These are phyloP conservation scores for Paecilomyces variotii DNA, from an alignment of 2,329 filamentous ascomycete species.

Conservation along the genomic window DNA sequence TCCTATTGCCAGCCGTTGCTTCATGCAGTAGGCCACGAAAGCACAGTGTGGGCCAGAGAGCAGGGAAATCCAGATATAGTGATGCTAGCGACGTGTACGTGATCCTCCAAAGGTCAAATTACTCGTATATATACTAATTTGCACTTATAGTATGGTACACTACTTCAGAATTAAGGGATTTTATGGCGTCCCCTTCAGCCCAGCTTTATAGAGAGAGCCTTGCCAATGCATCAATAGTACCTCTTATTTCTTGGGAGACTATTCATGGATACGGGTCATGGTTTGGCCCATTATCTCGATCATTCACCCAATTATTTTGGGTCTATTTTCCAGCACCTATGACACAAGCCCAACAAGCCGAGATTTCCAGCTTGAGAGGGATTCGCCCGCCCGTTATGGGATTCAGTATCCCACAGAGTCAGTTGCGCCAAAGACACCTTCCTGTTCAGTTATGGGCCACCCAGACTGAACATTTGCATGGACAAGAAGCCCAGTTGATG, in stretches of 20 bases:
- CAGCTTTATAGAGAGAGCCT: not conserved
- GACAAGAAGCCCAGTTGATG: conserved; percentile 5
- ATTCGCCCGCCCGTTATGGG: not conserved
- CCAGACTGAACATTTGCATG: conserved; percentile 1
- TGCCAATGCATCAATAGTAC: not conserved
- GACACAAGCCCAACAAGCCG: conserved; percentile 1
- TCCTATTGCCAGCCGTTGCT: not conserved
- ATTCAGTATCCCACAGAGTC: not conserved
- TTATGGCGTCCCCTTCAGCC: not conserved
- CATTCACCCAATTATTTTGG: conserved; percentile 5
- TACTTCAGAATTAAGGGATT: not conserved
- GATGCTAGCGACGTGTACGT: not conserved
- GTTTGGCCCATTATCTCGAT: not conserved
- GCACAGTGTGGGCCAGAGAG: not conserved
- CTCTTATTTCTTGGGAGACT: not conserved
- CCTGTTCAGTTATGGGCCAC: conserved; percentile 5
- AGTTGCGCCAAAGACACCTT: not conserved
- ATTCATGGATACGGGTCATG: not conserved
- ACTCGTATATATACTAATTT: not conserved
- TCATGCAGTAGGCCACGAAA: not conserved
- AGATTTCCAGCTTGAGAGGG: conserved; percentile 2
- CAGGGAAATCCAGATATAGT: not conserved
- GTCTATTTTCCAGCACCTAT: conserved; percentile 5
- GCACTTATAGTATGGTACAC: not conserved
- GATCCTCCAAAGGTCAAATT: not conserved